Conservation (phyloP, 2,329 filamentous ascomycete genomes). For the Incumbomyces delicatus region DNA sequence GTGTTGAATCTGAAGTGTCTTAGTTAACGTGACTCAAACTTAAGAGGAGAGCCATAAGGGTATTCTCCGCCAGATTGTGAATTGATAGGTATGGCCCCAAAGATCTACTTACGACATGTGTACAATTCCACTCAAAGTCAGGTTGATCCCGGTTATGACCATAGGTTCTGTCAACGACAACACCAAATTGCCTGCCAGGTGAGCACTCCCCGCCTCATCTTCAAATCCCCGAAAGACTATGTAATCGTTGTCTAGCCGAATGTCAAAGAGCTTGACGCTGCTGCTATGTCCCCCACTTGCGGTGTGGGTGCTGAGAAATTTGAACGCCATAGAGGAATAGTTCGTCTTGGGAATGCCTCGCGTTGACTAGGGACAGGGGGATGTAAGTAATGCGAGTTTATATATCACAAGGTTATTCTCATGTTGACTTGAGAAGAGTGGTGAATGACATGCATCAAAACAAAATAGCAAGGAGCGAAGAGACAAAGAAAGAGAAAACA, state of each 20-base stretch:
- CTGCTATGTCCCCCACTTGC: conserved; percentile 27
- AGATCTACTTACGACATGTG: conserved; percentile 52
- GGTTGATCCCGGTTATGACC: conserved; percentile 61
- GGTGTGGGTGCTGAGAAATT: conserved; percentile 32
- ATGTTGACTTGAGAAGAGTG: too few species aligned
- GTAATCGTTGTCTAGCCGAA: conserved; percentile 64
- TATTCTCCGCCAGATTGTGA: background rate
- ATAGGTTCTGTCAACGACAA: conserved; percentile 61
- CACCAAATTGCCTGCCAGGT: conserved; percentile 63
- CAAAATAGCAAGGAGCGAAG: too few species aligned
- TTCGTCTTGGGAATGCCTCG: background rate
- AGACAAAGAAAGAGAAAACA: too few species aligned
- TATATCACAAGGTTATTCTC: too few species aligned
- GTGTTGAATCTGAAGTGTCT: conserved; percentile 15
- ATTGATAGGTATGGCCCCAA: background rate
- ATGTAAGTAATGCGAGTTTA: background rate
- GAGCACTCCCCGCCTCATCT: conserved; percentile 64
- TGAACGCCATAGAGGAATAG: conserved; percentile 32
- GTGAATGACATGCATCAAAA: too few species aligned
- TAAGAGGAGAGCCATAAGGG: background rate
- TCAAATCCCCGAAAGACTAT: conserved; percentile 68
- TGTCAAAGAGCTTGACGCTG: conserved; percentile 41
- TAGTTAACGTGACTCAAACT: conserved; percentile 5
- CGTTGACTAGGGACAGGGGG: too few species aligned
- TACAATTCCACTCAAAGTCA: conserved; percentile 61